phyloP scores from a whole-genome alignment of 202 grass and related monocot genomes.

The Setaria viridis region DNA sequence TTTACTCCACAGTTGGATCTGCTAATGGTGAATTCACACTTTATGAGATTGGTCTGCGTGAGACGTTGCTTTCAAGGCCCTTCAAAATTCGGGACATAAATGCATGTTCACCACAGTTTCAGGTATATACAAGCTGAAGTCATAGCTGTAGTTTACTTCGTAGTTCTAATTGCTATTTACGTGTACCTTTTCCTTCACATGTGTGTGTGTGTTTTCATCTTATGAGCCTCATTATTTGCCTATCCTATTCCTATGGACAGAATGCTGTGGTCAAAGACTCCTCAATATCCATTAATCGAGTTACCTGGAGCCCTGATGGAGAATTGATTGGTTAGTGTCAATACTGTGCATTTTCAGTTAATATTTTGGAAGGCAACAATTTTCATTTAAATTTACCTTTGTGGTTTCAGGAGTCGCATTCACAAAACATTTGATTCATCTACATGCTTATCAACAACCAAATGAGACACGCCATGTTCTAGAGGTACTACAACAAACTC shows the following conservation, averaged over 20 bases:
- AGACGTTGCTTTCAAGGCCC: constrained; percentile 74
- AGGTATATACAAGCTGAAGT: constrained; percentile 50
- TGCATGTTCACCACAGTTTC: constrained; percentile 59
- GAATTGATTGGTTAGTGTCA: constrained; percentile 80
- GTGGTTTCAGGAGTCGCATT: constrained; percentile 80
- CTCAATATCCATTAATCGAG: constrained; percentile 76
- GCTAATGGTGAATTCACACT: constrained; percentile 89
- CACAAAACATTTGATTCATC: constrained; percentile 89
- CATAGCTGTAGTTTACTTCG: constrained; percentile 36
- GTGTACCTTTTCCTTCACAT: constrained; percentile 27
- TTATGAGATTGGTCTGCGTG: constrained; percentile 82
- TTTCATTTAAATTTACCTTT: constrained; percentile 31
- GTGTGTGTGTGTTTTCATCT: constrained; percentile 24
- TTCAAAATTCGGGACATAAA: constrained; percentile 82
- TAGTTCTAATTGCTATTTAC: not conserved
- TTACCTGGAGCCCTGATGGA: constrained; percentile 94
- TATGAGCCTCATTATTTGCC: constrained; percentile 36
- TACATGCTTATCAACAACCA: constrained; percentile 79
- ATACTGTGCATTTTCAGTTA: constrained; percentile 34
- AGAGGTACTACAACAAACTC: constrained; percentile 62
- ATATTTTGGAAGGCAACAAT: constrained; percentile 25
- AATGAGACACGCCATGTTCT: constrained; percentile 78
- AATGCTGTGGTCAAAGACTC: constrained; percentile 64
- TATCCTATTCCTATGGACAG: constrained; percentile 41
- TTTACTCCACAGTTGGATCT: constrained; percentile 71